Conservation (phyloP, 2,329 filamentous ascomycete genomes). For the Drechslera avenae region DNA sequence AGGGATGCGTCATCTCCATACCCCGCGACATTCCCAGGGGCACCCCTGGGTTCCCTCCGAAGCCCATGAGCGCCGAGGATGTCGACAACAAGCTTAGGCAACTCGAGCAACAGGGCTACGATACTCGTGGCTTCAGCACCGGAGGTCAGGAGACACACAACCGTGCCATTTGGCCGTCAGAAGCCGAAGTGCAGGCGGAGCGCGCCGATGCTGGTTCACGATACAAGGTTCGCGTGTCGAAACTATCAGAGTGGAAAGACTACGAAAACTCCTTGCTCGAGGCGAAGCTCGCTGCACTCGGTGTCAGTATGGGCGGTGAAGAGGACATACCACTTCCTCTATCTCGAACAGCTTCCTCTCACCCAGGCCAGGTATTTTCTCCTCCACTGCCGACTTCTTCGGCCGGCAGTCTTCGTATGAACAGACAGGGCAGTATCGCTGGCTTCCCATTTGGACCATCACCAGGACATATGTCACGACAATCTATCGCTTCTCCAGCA, state of each 20-base stretch:
- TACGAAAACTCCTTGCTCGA: slow-evolving; percentile 86
- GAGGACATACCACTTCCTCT: slow-evolving; percentile 64
- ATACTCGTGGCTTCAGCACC: slow-evolving; percentile 68
- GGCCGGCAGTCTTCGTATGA: slow-evolving; percentile 70
- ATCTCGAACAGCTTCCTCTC: slow-evolving; percentile 73
- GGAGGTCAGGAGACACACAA: slow-evolving; percentile 59
- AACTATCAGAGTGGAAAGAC: slow-evolving; percentile 73
- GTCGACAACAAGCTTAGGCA: slow-evolving; percentile 66
- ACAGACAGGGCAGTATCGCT: slow-evolving; percentile 63
- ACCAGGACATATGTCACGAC: slow-evolving; percentile 64
- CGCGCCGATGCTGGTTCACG: slow-evolving; percentile 52
- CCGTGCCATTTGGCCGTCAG: slow-evolving; percentile 69
- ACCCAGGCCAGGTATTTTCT: slow-evolving; percentile 78
- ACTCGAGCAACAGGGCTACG: slow-evolving; percentile 73
- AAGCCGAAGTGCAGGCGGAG: slow-evolving; percentile 63
- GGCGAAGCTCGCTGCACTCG: slow-evolving; percentile 88
- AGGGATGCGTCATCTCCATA: slow-evolving; percentile 53
- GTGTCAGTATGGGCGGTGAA: slow-evolving; percentile 80
- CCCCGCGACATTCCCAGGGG: slow-evolving; percentile 50
- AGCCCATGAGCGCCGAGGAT: slow-evolving; percentile 56
- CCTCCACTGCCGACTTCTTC: slow-evolving; percentile 82
- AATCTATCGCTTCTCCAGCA: slow-evolving; percentile 73
- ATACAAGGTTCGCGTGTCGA: slow-evolving; percentile 70
- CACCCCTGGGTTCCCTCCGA: slow-evolving; percentile 49
- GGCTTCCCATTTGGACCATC: slow-evolving; percentile 63